Evolutionary conservation across 176 grass and related monocot genomes (phyloP).

Genomic region (Thinopyrum elongatum): DNA sequence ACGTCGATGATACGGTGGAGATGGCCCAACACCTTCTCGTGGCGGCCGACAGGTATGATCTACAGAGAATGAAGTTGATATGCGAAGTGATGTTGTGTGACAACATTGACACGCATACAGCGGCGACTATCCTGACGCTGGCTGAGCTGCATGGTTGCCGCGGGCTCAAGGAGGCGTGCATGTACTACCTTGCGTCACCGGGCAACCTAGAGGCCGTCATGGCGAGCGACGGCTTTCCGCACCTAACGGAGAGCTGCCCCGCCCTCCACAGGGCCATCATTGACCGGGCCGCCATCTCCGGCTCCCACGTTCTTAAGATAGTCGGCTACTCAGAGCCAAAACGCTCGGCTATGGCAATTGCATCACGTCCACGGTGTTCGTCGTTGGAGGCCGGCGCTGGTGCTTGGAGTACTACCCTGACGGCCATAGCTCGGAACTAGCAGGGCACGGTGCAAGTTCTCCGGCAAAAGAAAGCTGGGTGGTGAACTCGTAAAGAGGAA

Average conservation of each 20-base stretch:
- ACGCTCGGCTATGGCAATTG: background rate
- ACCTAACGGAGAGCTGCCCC: background rate
- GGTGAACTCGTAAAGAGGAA: background rate
- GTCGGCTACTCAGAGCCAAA: background rate
- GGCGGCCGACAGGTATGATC: background rate
- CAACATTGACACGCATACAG: background rate
- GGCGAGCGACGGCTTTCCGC: background rate
- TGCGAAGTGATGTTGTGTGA: background rate
- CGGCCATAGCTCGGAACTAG: background rate
- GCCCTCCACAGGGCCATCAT: background rate
- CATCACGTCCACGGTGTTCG: background rate
- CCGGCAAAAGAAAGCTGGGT: background rate
- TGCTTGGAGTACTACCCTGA: background rate
- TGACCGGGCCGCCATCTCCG: background rate
- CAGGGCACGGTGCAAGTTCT: background rate
- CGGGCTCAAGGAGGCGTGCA: background rate
- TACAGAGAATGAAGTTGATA: background rate
- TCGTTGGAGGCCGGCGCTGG: background rate
- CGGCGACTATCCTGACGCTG: background rate
- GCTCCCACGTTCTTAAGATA: background rate
- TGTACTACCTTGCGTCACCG: background rate
- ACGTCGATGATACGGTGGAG: background rate
- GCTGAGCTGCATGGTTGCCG: background rate
- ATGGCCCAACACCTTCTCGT: background rate
- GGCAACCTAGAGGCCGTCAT: background rate